Base-by-base conservation (phyloP, 345 rosid genomes). In the Ceriops zippeliana region DNA sequence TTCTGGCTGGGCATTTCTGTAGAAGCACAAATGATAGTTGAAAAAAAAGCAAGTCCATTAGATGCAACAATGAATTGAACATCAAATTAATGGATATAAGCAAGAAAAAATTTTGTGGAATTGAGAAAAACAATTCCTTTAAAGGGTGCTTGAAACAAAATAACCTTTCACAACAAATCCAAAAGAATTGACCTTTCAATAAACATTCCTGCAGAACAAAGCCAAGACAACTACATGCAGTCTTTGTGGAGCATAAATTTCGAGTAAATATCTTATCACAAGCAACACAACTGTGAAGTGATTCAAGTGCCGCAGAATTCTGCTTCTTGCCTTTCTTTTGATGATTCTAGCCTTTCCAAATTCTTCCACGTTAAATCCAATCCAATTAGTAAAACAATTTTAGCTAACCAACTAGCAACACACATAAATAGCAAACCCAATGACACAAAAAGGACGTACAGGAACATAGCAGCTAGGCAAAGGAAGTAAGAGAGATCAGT, bases 1-100 rank as follows among this genome's bases (percentile, higher is more conserved):
- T 27, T 77, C 7, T 27, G 99, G 97, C 65, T 86, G 88, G 52
- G 93, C 96, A 75, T 84, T 78, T 83, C 97, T 95, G 59, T 20
- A 73, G 22, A 27, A 28, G 62, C 21, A 54, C 46, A 60, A 73
- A 58, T 5, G 6, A 47, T 51, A 59, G 19, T 67, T 58, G 63
- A 61, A 46, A 11, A 10, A 57, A 60, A 67, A 42, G 62, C 63
- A 70, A 42, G 27, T 21, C 42, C 8, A 54, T 10, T 5, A 59
- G 13, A 35, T 34, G 27, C 20, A 58, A 27, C 30, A 65, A 47
- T 26, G 15, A 74, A 21, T 71, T 28, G 5, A 58, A 17, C 5
- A 42, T 16, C 67, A 59, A 57, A 28, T 51, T 61, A 52, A 38
- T 1, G 20, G 5, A 4, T 52, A 28, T n/a, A 3, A 68, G 24